Evolutionary conservation across 306 rosid genomes (phyloP).

Genomic region (Crotalaria pallida): DNA sequence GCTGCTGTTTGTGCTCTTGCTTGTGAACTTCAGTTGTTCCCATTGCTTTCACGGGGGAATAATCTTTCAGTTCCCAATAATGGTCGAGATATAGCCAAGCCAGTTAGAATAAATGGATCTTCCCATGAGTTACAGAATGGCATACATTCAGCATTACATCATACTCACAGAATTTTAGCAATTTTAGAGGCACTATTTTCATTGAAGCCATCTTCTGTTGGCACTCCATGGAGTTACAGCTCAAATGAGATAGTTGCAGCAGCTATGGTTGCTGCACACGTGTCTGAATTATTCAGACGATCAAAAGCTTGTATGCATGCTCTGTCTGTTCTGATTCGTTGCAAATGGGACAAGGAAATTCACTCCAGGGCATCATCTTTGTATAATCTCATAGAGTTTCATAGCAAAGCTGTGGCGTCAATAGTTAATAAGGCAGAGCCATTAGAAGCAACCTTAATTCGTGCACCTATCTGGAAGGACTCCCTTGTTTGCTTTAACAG

Average conservation of each 20-base stretch:
- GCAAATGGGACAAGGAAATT: conserved; percentile 92
- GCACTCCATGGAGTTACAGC: conserved; percentile 97
- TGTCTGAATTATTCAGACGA: conserved; percentile 84
- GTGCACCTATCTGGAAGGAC: conserved; percentile 53
- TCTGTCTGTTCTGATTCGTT: conserved; percentile 76
- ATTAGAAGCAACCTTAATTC: conserved; percentile 73
- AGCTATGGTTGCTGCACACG: conserved; percentile 99
- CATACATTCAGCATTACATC: conserved; percentile 70
- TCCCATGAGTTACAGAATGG: conserved; percentile 55
- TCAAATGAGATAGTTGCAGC: conserved; percentile 98
- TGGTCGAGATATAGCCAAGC: conserved; percentile 40
- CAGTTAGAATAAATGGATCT: conserved; percentile 54
- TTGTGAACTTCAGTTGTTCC: conserved; percentile 91
- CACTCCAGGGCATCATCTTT: conserved; percentile 80
- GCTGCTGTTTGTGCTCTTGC: conserved; percentile 98
- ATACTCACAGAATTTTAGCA: conserved; percentile 83
- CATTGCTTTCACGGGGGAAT: conserved; percentile 55
- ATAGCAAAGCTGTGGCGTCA: conserved; percentile 88
- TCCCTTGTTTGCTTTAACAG: conserved; percentile 35
- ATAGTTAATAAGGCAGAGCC: conserved; percentile 90
- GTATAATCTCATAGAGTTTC: conserved; percentile 88
- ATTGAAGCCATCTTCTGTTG: conserved; percentile 89
- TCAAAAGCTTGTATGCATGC: conserved; percentile 99
- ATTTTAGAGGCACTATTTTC: conserved; percentile 91
- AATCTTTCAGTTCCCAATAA: conserved; percentile 43